phyloP scores from a whole-genome alignment of 2,329 filamentous ascomycete genomes.

The Penicillium sp. region DNA sequence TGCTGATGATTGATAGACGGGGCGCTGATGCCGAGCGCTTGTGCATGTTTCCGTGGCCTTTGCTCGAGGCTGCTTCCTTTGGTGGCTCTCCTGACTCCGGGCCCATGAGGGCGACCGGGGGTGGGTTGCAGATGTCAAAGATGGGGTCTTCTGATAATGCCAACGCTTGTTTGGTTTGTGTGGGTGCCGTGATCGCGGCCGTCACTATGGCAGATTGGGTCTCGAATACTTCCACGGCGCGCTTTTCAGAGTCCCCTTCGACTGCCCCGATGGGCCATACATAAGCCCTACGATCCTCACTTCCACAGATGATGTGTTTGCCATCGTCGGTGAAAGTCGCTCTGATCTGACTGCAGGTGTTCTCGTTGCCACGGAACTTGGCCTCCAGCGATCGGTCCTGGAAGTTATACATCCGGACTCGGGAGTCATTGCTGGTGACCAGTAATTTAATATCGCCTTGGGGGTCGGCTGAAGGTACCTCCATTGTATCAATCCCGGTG shows the following conservation, averaged over 20 bases:
- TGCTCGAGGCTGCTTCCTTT: constrained; percentile 42
- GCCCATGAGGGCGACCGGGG: constrained; percentile 79
- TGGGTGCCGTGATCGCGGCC: constrained; percentile 81
- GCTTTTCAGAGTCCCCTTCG: constrained; percentile 75
- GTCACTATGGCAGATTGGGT: constrained; percentile 88
- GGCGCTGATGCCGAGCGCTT: constrained; percentile 35
- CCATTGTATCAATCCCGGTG: constrained; percentile 82
- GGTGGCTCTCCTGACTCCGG: constrained; percentile 61
- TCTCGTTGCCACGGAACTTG: constrained; percentile 91
- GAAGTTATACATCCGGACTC: constrained; percentile 85
- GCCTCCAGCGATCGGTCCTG: constrained; percentile 80
- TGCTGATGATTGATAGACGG: constrained; percentile 38
- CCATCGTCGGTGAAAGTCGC: constrained; percentile 87
- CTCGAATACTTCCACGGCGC: constrained; percentile 85
- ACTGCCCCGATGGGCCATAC: constrained; percentile 74
- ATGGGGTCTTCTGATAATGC: constrained; percentile 84
- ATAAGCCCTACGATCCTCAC: constrained; percentile 86
- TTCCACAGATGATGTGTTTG: constrained; percentile 85
- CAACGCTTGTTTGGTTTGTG: constrained; percentile 73
- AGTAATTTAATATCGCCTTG: constrained; percentile 77
- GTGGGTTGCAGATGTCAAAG: constrained; percentile 96
- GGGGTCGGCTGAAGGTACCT: constrained; percentile 57
- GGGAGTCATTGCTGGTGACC: constrained; percentile 92
- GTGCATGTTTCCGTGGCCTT: constrained; percentile 19
- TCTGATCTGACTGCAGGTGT: constrained; percentile 85